Conservation (phyloP, 805 yeast species). For the Lachancea fermentati region DNA sequence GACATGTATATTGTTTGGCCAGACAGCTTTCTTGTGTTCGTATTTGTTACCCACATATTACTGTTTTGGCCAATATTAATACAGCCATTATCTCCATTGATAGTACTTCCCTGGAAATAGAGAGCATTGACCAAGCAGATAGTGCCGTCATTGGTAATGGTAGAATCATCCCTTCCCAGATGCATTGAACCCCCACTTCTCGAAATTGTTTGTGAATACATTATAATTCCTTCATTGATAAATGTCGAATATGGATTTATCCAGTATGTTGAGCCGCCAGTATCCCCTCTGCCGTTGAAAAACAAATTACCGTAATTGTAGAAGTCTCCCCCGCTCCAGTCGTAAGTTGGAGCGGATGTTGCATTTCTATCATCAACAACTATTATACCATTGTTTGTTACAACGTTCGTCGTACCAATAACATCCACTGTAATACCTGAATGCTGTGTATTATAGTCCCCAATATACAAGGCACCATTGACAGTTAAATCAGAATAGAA, state of each 20-base stretch:
- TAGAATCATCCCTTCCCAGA: constrained; percentile 4
- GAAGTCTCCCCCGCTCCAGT: constrained; percentile 9
- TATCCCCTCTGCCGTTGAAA: constrained; percentile 8
- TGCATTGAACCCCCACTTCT: constrained; percentile 6
- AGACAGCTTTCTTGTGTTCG: constrained; percentile 2
- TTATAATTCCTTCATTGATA: constrained; percentile 11
- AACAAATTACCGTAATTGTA: constrained; percentile 12
- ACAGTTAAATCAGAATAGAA: constrained; percentile 6
- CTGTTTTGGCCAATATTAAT: constrained; percentile 11
- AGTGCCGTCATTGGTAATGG: constrained; percentile 13
- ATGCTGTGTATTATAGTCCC: constrained; percentile 8
- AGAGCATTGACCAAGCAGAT: constrained; percentile 10
- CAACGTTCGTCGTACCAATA: constrained; percentile 1
- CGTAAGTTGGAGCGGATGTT: constrained; percentile 6
- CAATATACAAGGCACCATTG: constrained; percentile 13
- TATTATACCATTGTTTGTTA: constrained; percentile 11
- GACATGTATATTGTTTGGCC: constrained; percentile 13
- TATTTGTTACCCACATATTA: constrained; percentile 6
- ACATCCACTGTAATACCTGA: constrained; percentile 7
- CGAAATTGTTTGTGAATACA: constrained; percentile 7
- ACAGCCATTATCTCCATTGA: constrained; percentile 16
- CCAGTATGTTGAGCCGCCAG: constrained; percentile 5
- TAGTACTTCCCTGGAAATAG: constrained; percentile 4
- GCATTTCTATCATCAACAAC: constrained; percentile 13
- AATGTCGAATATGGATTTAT: constrained; percentile 8